phyloP scores from a whole-genome alignment of 106 monocot species.

The Chionographis japonica region DNA sequence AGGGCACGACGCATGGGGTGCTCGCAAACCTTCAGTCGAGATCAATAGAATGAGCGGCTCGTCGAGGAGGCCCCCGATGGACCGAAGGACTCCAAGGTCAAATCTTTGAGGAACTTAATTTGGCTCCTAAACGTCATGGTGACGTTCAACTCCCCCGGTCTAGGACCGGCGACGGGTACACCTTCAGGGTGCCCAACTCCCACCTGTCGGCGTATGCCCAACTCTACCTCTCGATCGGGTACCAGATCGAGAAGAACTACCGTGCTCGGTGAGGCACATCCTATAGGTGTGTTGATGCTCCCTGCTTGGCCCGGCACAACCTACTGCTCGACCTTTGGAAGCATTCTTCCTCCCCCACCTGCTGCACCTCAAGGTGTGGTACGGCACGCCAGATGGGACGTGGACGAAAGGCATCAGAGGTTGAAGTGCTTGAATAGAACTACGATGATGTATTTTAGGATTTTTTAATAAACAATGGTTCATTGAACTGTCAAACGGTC shows the following conservation, averaged over 20 bases:
- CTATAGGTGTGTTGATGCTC: constrained; percentile 57
- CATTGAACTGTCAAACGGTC: too few relatives aligned
- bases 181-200: constrained; percentile 47
- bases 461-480: too few relatives aligned
- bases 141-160: constrained; percentile 31
- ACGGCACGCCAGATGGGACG: constrained; percentile 22
- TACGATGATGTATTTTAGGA: constrained; percentile 35
- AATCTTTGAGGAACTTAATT: constrained; percentile 62
- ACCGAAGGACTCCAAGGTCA: constrained; percentile 38
- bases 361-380: constrained; percentile 69
- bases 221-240: constrained; percentile 44
- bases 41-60: constrained; percentile 53
- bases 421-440: constrained; percentile 44
- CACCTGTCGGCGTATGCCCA: constrained; percentile 55
- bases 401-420: constrained; percentile 27
- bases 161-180: constrained; percentile 16
- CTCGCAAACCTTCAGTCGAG: constrained; percentile 58
- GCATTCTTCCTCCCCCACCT: constrained; percentile 75
- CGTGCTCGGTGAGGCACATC: constrained; percentile 47
- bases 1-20: constrained; percentile 28
- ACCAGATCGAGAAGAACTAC: constrained; percentile 47
- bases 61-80: constrained; percentile 19
- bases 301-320: constrained; percentile 46
- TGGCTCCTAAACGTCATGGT: constrained; percentile 57
- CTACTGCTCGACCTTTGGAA: constrained; percentile 73